Conservation (phyloP, 75 land plant genomes). For the Cunninghamia lanceolata region DNA sequence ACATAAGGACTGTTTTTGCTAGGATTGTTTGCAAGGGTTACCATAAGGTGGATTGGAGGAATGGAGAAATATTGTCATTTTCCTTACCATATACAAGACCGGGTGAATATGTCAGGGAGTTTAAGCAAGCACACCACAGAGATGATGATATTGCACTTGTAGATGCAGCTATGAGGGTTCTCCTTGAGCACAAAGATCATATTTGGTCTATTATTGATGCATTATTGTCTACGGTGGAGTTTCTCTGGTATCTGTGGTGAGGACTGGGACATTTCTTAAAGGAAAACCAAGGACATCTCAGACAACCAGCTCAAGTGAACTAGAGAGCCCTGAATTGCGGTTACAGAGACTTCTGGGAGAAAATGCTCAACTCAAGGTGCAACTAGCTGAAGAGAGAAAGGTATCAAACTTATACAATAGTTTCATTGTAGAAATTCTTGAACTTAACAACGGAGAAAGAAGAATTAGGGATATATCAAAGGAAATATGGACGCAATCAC, state of each 20-base stretch:
- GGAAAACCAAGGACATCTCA: slow-evolving; percentile 67
- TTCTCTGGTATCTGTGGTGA: slow-evolving; percentile 60
- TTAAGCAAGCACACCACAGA: too few species aligned
- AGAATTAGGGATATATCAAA: not conserved
- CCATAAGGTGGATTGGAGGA: too few species aligned
- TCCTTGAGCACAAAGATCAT: slow-evolving; percentile 41
- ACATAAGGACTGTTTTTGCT: too few species aligned
- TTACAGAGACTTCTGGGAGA: not conserved
- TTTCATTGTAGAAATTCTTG: not conserved
- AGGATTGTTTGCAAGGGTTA: too few species aligned
- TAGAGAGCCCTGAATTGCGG: not conserved
- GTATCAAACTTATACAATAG: not conserved
- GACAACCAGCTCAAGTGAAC: not conserved
- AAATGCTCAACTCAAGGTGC: not conserved
- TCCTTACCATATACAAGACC: too few species aligned
- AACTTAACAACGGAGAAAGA: not conserved
- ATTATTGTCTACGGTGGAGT: slow-evolving; percentile 89
- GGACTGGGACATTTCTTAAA: slow-evolving; percentile 60
- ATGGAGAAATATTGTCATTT: too few species aligned
- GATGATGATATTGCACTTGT: too few species aligned
- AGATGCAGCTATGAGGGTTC: slow-evolving; percentile 86
- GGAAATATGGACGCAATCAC: not conserved
- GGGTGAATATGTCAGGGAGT: too few species aligned
- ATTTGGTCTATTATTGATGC: slow-evolving; percentile 62
- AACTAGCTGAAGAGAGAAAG: not conserved